Evolutionary conservation across 352 stramenopile genomes (phyloP).

Genomic region (Pythium sukuiense): DNA sequence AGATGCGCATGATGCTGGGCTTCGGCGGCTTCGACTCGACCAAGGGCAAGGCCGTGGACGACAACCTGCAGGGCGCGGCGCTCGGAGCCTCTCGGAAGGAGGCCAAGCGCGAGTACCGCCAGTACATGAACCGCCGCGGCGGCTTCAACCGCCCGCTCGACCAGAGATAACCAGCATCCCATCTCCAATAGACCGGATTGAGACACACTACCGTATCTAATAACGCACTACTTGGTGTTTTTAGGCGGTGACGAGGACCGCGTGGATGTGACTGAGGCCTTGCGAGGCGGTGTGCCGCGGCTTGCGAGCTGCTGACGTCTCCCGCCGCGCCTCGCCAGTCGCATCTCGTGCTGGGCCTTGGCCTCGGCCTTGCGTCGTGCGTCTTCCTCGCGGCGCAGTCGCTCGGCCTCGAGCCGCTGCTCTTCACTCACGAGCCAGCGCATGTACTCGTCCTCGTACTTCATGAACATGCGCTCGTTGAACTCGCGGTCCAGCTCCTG

Average conservation of each 20-base stretch:
- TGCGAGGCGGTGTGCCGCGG: constrained; percentile 10
- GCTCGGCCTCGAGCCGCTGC: constrained; percentile 44
- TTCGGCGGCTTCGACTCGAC: constrained; percentile 93
- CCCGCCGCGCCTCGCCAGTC: constrained; percentile 54
- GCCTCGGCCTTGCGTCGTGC: constrained; percentile 41
- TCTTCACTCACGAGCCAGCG: constrained; percentile 55
- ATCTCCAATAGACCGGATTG: constrained; percentile 11
- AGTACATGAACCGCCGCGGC: constrained; percentile 97
- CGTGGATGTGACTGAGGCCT: neutral
- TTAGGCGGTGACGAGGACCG: neutral
- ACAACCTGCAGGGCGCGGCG: constrained; percentile 88
- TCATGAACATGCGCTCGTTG: constrained; percentile 57
- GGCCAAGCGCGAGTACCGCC: constrained; percentile 93
- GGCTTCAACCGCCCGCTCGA: constrained; percentile 95
- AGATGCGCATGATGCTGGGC: constrained; percentile 86
- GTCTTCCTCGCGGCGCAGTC: constrained; percentile 37
- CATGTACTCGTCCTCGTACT: constrained; percentile 73
- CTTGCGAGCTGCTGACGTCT: constrained; percentile 41
- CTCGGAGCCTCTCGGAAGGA: constrained; percentile 85
- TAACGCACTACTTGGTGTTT: neutral
- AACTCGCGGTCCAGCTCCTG: constrained; percentile 48
- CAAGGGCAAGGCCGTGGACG: constrained; percentile 91
- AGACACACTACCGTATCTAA: neutral
- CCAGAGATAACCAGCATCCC: neutral
- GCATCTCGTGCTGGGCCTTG: constrained; percentile 53